A percentile compares a stretch with the other conserved stretches of the same genome.
Conservation (phyloP, 805 yeast species). For the Kazachstania martiniae region DNA sequence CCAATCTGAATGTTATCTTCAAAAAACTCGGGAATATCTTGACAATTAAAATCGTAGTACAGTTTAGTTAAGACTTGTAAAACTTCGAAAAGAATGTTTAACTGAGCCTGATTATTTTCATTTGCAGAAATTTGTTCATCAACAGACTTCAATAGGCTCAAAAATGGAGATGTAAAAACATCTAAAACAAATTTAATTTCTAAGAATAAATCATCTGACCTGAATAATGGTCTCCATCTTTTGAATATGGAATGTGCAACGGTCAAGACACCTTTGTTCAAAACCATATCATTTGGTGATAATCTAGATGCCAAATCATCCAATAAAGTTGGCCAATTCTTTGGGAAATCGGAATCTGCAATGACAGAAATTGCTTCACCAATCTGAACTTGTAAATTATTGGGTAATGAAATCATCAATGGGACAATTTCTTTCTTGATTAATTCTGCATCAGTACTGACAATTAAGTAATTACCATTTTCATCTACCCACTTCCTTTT, state of each 20-base stretch:
- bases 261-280: constrained; percentile 73
- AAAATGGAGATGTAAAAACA: constrained; percentile 71
- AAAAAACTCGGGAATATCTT: constrained; percentile 95
- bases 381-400: constrained; percentile 75
- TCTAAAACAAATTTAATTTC: constrained; percentile 83
- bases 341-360: constrained; percentile 95
- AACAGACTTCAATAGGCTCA: constrained; percentile 54
- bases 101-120: constrained; percentile 35
- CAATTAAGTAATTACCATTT: constrained; percentile 64
- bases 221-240: constrained; percentile 90
- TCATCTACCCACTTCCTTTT: constrained; percentile 85
- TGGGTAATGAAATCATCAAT: constrained; percentile 78
- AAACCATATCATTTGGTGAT: constrained; percentile 50
- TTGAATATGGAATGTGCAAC: constrained; percentile 95
- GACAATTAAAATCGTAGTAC: constrained; percentile 90
- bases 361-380: constrained; percentile 89
- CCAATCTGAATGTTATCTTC: constrained; percentile 77
- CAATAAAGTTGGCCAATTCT: constrained; percentile 69
- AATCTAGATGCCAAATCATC: constrained; percentile 64
- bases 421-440: constrained; percentile 71
- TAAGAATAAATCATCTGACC: constrained; percentile 78
- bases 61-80: constrained; percentile 64
- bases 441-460: constrained; percentile 47
- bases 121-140: constrained; percentile 51
- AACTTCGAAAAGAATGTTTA: constrained; percentile 55